Conservation (phyloP, 208 protist species). For the Borovskyia barvae region DNA sequence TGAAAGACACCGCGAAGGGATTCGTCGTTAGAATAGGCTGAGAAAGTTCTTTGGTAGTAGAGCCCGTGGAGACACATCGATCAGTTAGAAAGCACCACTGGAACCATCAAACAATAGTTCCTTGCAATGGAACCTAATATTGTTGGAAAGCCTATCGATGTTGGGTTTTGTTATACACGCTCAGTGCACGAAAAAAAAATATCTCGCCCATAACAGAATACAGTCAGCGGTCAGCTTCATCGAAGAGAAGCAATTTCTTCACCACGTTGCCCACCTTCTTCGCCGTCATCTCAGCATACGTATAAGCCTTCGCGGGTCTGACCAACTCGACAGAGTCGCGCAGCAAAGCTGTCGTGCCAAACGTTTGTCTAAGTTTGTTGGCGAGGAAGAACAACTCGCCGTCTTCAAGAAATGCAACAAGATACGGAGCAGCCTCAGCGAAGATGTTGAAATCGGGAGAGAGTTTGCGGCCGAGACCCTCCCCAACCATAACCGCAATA, state of each 20-base stretch:
- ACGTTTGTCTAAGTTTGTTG: slow-evolving; percentile 62
- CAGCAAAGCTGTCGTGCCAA: slow-evolving; percentile 56
- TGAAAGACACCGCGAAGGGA: too few species aligned
- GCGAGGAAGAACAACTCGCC: slow-evolving; percentile 71
- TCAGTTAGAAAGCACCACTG: too few species aligned
- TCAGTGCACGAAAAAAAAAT: too few species aligned
- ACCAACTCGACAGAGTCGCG: slow-evolving; percentile 62
- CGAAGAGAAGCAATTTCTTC: neutral
- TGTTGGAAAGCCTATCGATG: too few species aligned
- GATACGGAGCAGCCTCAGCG: slow-evolving; percentile 77
- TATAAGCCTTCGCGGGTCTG: slow-evolving; percentile 34
- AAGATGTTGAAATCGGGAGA: slow-evolving; percentile 91
- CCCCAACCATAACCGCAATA: slow-evolving; percentile 88
- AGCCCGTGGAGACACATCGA: too few species aligned
- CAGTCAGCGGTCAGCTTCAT: neutral
- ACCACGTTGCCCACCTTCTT: slow-evolving; percentile 28
- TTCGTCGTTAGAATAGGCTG: too few species aligned
- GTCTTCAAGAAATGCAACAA: slow-evolving; percentile 71
- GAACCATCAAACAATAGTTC: too few species aligned
- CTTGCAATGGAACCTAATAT: too few species aligned
- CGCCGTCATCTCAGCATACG: slow-evolving; percentile 46
- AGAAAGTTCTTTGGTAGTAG: too few species aligned
- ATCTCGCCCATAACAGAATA: too few species aligned
- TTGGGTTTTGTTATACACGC: too few species aligned
- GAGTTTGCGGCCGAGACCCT: slow-evolving; percentile 88